Percentiles rank a stretch among this genome's conserved stretches.
These are phyloP conservation scores for Alternaria gansuensis DNA, from an alignment of 2,329 filamentous ascomycete genomes.

Conservation along the genomic window DNA sequence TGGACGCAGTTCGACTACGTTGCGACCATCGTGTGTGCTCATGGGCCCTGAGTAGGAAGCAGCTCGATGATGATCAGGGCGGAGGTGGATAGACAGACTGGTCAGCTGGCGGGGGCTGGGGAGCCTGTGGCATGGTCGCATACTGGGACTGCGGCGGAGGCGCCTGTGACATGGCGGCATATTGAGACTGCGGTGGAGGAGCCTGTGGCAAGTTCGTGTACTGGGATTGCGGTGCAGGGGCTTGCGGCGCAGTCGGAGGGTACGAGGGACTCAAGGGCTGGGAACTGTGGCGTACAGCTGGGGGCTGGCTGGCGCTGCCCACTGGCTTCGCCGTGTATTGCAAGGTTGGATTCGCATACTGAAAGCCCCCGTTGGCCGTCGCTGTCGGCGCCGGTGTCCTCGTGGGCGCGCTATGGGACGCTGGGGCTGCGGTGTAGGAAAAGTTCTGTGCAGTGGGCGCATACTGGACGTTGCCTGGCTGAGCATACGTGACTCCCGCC, in stretches of 20 bases:
- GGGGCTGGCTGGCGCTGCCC: slow-evolving; percentile 31
- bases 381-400: slow-evolving; percentile 31
- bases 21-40: slow-evolving; percentile 42
- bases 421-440: slow-evolving; percentile 39
- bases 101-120: slow-evolving; percentile 25
- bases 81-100: slow-evolving; percentile 45
- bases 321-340: slow-evolving; percentile 56
- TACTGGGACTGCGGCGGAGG: slow-evolving; percentile 32
- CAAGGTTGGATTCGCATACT: slow-evolving; percentile 56
- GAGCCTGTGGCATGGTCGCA: slow-evolving; percentile 38
- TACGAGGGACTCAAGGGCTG: slow-evolving; percentile 37
- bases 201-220: slow-evolving; percentile 41
- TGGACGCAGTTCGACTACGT: slow-evolving; percentile 55
- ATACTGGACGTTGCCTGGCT: slow-evolving; percentile 45
- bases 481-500: slow-evolving; percentile 34
- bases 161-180: slow-evolving; percentile 7
- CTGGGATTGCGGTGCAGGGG: slow-evolving; percentile 25
- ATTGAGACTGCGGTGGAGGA: slow-evolving; percentile 24
- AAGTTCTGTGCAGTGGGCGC: slow-evolving; percentile 40
- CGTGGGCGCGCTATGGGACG: slow-evolving; percentile 34
- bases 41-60: slow-evolving; percentile 33
- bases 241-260: slow-evolving; percentile 20
- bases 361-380: slow-evolving; percentile 33
- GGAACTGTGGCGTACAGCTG: slow-evolving; percentile 39
- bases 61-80: slow-evolving; percentile 39